Conservation (phyloP, 2,329 filamentous ascomycete species). For the Pseudogymnoascus sp. region DNA sequence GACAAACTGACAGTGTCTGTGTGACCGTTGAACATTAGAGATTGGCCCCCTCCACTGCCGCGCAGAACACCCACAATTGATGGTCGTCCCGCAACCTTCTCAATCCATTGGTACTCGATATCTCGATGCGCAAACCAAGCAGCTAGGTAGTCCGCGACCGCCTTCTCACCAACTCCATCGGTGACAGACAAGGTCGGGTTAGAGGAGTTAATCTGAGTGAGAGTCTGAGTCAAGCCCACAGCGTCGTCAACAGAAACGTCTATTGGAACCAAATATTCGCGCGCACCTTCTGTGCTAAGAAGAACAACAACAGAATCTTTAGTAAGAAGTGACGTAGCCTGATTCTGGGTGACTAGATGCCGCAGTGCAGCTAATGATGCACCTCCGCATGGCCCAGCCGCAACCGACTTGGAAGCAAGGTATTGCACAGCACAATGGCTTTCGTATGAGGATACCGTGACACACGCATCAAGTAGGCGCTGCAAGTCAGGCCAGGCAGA, state of each 20-base stretch:
- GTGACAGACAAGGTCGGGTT: conserved; percentile 35
- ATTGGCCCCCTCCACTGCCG: conserved; percentile 32
- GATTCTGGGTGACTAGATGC: conserved; percentile 31
- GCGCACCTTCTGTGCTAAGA: conserved; percentile 56
- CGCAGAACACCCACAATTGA: conserved; percentile 41
- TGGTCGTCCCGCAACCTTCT: conserved; percentile 31
- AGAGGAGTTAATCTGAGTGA: conserved; percentile 43
- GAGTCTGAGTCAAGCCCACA: conserved; percentile 34
- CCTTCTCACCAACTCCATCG: conserved; percentile 38
- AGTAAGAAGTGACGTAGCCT: conserved; percentile 24
- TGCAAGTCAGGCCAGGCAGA: conserved; percentile 39
- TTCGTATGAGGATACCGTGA: conserved; percentile 36
- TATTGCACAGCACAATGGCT: conserved; percentile 34
- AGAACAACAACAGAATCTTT: conserved; percentile 51
- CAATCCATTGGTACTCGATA: conserved; percentile 38
- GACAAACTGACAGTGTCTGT: conserved; percentile 33
- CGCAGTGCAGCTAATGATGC: conserved; percentile 46
- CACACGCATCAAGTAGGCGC: conserved; percentile 34
- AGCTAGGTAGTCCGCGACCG: conserved; percentile 38
- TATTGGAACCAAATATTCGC: conserved; percentile 42
- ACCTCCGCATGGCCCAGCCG: conserved; percentile 42
- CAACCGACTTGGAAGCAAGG: conserved; percentile 30
- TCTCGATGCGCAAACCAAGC: conserved; percentile 44
- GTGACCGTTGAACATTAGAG: conserved; percentile 33
- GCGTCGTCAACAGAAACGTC: conserved; percentile 29